These are phyloP conservation scores for Aegle marmelos DNA, from an alignment of 345 rosid species.

Conservation along the genomic window DNA sequence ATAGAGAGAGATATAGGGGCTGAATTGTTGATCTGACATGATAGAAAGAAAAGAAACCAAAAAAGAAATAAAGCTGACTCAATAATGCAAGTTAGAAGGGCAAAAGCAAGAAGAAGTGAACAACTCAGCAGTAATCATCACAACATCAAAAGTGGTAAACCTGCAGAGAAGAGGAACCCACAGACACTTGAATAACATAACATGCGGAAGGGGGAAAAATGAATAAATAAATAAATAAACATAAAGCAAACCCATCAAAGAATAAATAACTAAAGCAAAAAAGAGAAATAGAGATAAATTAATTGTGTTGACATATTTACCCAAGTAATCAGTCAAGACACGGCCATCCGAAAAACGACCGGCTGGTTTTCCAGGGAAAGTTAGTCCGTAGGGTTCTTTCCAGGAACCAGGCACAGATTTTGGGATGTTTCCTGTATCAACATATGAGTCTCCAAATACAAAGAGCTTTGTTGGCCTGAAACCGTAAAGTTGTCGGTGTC, in stretches of 20 bases:
- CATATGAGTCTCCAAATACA: constrained; percentile 75
- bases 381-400: constrained; percentile 57
- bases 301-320: constrained; percentile 14
- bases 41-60: background rate
- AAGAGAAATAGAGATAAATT: background rate
- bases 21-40: background rate
- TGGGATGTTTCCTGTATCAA: constrained; percentile 57
- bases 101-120: background rate
- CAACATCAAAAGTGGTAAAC: background rate
- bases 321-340: constrained; percentile 52
- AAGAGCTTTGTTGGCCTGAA: constrained; percentile 46
- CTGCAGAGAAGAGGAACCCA: constrained; percentile 1
- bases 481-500: background rate
- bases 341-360: constrained; percentile 69
- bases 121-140: background rate
- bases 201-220: too few relatives aligned
- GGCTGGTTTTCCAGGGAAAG: constrained; percentile 60
- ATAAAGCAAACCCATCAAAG: background rate
- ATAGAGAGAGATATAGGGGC: background rate
- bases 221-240: too few relatives aligned
- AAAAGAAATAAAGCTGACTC: background rate
- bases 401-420: constrained; percentile 33
- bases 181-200: background rate
- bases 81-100: background rate
- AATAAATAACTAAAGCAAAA: background rate